Percentiles rank a stretch among this genome's conserved stretches.
These are phyloP conservation scores for Typha latifolia DNA, from an alignment of 176 grass and related monocot species.

Conservation along the genomic window DNA sequence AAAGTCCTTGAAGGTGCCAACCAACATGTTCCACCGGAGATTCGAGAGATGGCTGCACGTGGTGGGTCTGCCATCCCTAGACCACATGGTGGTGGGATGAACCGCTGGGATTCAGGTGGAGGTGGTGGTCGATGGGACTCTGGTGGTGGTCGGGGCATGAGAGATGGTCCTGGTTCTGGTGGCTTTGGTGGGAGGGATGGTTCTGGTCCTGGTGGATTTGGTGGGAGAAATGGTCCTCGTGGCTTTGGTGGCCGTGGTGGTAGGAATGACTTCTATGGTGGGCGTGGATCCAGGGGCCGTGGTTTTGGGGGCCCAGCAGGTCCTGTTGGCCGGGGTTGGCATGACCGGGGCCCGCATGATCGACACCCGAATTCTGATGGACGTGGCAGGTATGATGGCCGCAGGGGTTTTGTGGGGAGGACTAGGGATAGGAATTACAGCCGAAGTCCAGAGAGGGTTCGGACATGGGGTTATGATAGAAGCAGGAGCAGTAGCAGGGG, in stretches of 20 bases:
- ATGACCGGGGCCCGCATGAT: conserved; percentile 56
- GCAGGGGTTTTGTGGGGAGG: conserved; percentile 49
- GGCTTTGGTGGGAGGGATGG: conserved; percentile 30
- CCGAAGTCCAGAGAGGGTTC: conserved; percentile 53
- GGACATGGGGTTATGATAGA: conserved; percentile 39
- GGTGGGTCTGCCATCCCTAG: conserved; percentile 35
- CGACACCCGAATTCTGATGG: conserved; percentile 51
- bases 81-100: conserved; percentile 39
- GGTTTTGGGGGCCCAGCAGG: conserved; percentile 57
- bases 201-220: conserved; percentile 4
- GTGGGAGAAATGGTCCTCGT: conserved; percentile 6
- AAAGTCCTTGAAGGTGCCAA: conserved; percentile 92
- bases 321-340: conserved; percentile 28
- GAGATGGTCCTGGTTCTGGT: conserved; percentile 32
- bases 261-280: background rate
- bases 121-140: conserved; percentile 31
- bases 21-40: conserved; percentile 78
- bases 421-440: conserved; percentile 61
- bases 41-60: conserved; percentile 60
- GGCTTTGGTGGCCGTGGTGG: conserved; percentile 27
- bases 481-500: conserved; percentile 48
- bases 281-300: conserved; percentile 23
- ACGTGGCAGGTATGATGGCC: conserved; percentile 47
- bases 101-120: conserved; percentile 38
- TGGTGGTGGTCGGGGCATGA: conserved; percentile 33